Evolutionary conservation across 2,329 filamentous ascomycete genomes (phyloP).

Genomic region (Didymella segeticola): DNA sequence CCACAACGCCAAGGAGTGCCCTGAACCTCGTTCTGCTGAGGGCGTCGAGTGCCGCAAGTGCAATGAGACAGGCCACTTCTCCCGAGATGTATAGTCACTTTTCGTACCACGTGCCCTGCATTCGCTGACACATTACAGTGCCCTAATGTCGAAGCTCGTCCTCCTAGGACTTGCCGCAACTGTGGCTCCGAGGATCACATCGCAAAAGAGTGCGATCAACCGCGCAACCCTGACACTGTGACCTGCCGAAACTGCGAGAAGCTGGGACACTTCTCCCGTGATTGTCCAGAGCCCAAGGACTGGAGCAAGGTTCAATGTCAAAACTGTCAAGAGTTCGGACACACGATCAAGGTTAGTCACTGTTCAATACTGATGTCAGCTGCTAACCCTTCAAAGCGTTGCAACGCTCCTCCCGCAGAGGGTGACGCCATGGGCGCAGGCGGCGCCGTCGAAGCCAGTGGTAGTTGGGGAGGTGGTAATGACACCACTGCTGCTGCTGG

Average conservation of each 20-base stretch:
- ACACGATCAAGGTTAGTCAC: slow-evolving; percentile 39
- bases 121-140: slow-evolving; percentile 34
- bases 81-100: slow-evolving; percentile 34
- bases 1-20: slow-evolving; percentile 48
- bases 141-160: slow-evolving; percentile 38
- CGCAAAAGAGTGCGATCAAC: slow-evolving; percentile 47
- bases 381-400: slow-evolving; percentile 36
- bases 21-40: slow-evolving; percentile 57
- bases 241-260: slow-evolving; percentile 69
- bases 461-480: slow-evolving; percentile 18
- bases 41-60: slow-evolving; percentile 72
- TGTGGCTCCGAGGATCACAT: slow-evolving; percentile 48
- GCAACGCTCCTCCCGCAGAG: slow-evolving; percentile 38
- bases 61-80: slow-evolving; percentile 56
- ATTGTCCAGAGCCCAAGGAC: slow-evolving; percentile 65
- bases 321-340: slow-evolving; percentile 54
- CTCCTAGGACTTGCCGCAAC: slow-evolving; percentile 44
- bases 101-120: not conserved
- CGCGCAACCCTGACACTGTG: slow-evolving; percentile 48
- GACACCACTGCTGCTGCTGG: slow-evolving; percentile 18
- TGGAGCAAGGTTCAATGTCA: slow-evolving; percentile 51
- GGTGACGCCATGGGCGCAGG: slow-evolving; percentile 23
- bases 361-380: not conserved
- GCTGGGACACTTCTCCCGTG: slow-evolving; percentile 64
- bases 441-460: slow-evolving; percentile 21